Evolutionary conservation across 306 rosid genomes (phyloP).

Genomic region (Ceratonia siliqua): DNA sequence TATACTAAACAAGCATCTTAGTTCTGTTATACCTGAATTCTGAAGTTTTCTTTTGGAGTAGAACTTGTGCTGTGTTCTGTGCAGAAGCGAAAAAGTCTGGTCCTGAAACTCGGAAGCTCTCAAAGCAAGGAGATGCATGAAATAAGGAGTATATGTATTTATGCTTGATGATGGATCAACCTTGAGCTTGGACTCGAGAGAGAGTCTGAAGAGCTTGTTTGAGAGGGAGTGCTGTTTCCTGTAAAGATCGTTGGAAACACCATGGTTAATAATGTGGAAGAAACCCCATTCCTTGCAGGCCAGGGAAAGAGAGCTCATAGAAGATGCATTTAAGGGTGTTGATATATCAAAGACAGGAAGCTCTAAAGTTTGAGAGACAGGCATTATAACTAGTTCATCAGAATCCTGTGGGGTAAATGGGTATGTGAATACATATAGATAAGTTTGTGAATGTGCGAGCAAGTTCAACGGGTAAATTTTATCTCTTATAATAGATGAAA

Average conservation of each 20-base stretch:
- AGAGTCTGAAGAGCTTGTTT: conserved; percentile 47
- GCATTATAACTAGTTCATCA: too few relatives aligned
- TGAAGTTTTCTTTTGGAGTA: conserved; percentile 35
- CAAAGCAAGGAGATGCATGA: conserved; percentile 68
- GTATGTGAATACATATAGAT: too few relatives aligned
- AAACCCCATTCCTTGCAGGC: conserved; percentile 63
- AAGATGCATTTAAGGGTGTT: conserved; percentile 43
- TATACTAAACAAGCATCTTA: background rate
- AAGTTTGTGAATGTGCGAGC: too few relatives aligned
- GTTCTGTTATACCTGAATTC: conserved; percentile 47
- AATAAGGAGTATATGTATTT: conserved; percentile 58
- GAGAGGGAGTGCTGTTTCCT: conserved; percentile 45
- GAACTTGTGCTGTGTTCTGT: conserved; percentile 43
- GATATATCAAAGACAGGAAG: conserved; percentile 59
- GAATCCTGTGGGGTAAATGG: too few relatives aligned
- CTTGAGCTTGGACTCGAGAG: conserved; percentile 54
- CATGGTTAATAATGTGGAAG: conserved; percentile 61
- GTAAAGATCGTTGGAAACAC: conserved; percentile 51
- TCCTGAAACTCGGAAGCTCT: conserved; percentile 57
- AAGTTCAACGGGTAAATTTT: too few relatives aligned
- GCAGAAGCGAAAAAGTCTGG: conserved; percentile 58
- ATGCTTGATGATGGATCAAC: conserved; percentile 56
- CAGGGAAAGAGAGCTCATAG: conserved; percentile 42
- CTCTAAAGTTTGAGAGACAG: conserved; percentile 43
- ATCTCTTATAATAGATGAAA: too few relatives aligned